These are phyloP conservation scores for Yamadazyma sp. DNA, from an alignment of 805 yeast species.

Conservation along the genomic window DNA sequence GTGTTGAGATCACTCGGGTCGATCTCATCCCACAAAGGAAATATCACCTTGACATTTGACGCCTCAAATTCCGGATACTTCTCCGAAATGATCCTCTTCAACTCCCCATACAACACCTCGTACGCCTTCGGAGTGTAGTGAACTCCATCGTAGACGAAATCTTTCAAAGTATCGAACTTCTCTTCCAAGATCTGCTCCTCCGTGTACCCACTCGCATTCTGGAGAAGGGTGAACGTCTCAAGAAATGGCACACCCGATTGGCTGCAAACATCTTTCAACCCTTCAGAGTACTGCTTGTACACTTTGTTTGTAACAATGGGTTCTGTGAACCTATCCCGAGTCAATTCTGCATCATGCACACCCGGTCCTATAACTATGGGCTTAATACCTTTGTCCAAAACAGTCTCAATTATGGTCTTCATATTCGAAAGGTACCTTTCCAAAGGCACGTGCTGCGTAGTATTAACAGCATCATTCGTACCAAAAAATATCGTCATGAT, in stretches of 20 bases:
- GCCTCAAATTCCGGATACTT: slow-evolving; percentile 24
- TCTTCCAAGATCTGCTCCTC: slow-evolving; percentile 44
- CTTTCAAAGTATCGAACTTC: slow-evolving; percentile 14
- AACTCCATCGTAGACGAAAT: slow-evolving; percentile 48
- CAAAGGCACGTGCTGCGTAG: slow-evolving; percentile 48
- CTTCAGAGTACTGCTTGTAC: slow-evolving; percentile 52
- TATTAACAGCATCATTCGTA: slow-evolving; percentile 60
- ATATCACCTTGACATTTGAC: slow-evolving; percentile 4
- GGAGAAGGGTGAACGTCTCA: slow-evolving; percentile 50
- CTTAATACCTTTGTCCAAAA: slow-evolving; percentile 43
- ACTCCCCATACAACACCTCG: slow-evolving; percentile 44
- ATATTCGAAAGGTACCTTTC: slow-evolving; percentile 51
- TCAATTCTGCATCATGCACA: slow-evolving; percentile 43
- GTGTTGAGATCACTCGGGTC: not conserved
- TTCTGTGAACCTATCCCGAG: slow-evolving; percentile 11
- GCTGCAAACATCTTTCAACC: slow-evolving; percentile 45
- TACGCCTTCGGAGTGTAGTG: slow-evolving; percentile 61
- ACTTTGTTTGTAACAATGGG: slow-evolving; percentile 40
- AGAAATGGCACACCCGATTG: slow-evolving; percentile 55
- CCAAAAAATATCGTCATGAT: slow-evolving; percentile 71
- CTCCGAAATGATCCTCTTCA: slow-evolving; percentile 37
- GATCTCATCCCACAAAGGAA: slow-evolving; percentile 2
- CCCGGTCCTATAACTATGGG: slow-evolving; percentile 66
- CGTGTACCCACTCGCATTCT: slow-evolving; percentile 30
- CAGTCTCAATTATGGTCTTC: slow-evolving; percentile 38